Evolutionary conservation across 1,139 yeast genomes (phyloP).

Genomic region (Nakaseomyces sp.): DNA sequence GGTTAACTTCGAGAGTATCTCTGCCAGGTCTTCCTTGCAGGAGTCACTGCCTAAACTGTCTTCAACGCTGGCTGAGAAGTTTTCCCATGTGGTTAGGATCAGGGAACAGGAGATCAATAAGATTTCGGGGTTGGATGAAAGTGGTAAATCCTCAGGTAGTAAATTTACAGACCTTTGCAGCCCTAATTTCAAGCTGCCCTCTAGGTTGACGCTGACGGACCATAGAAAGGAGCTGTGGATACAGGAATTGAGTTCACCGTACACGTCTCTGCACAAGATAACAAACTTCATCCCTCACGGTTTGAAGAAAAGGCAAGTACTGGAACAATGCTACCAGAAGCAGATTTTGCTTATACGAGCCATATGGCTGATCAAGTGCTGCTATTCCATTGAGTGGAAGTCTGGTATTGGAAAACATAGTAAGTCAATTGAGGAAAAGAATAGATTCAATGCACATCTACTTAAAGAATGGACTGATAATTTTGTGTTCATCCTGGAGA

Average conservation of each 20-base stretch:
- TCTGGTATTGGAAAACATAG: slow-evolving; percentile 50
- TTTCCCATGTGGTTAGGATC: slow-evolving; percentile 56
- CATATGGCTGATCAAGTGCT: slow-evolving; percentile 83
- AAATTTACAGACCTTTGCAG: slow-evolving; percentile 23
- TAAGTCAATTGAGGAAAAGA: slow-evolving; percentile 13
- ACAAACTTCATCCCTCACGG: slow-evolving; percentile 90
- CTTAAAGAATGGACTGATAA: slow-evolving; percentile 74
- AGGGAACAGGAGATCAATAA: slow-evolving; percentile 61
- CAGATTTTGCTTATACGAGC: slow-evolving; percentile 70
- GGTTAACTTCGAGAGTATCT: slow-evolving; percentile 50
- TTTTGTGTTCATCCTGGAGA: slow-evolving; percentile 24
- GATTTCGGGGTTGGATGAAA: slow-evolving; percentile 38
- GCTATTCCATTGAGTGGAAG: slow-evolving; percentile 71
- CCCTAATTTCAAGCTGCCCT: slow-evolving; percentile 28
- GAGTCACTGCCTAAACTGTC: slow-evolving; percentile 42
- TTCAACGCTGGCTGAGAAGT: slow-evolving; percentile 50
- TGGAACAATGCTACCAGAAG: slow-evolving; percentile 63
- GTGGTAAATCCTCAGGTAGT: slow-evolving; percentile 6
- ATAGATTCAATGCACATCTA: slow-evolving; percentile 50
- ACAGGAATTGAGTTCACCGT: slow-evolving; percentile 60
- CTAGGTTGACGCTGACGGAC: slow-evolving; percentile 77
- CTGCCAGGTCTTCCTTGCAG: slow-evolving; percentile 43
- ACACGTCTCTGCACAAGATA: slow-evolving; percentile 55
- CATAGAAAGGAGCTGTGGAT: slow-evolving; percentile 81
- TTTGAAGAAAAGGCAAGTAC: slow-evolving; percentile 56